These are phyloP conservation scores for Xylaria sp. DNA, from an alignment of 2,329 filamentous ascomycete genomes.

Conservation along the genomic window DNA sequence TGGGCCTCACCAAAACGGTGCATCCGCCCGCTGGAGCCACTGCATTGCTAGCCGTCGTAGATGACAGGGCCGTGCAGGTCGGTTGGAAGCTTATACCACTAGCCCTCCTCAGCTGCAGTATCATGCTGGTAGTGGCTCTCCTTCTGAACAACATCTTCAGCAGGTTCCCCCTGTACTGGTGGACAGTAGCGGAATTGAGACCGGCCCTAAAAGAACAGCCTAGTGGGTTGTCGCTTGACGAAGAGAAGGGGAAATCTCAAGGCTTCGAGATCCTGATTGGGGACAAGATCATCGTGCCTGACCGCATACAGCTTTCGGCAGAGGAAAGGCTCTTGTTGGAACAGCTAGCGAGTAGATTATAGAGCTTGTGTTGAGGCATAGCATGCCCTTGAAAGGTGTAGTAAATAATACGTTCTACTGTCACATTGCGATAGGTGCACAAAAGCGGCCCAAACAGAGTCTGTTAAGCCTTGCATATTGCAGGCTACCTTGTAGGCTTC, in stretches of 20 bases:
- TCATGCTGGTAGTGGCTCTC: slow-evolving; percentile 69
- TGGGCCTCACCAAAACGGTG: slow-evolving; percentile 73
- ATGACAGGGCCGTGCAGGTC: slow-evolving; percentile 57
- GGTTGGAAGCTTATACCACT: slow-evolving; percentile 74
- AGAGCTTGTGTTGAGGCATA: no score
- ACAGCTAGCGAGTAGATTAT: slow-evolving; percentile 22
- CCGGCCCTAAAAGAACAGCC: neutral
- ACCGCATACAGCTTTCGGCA: slow-evolving; percentile 15
- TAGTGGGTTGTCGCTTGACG: slow-evolving; percentile 8
- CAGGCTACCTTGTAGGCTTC: no score
- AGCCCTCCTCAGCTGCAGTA: slow-evolving; percentile 61
- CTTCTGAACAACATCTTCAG: slow-evolving; percentile 73
- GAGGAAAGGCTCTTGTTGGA: slow-evolving; percentile 29
- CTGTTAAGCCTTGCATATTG: no score
- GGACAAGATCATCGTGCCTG: slow-evolving; percentile 19
- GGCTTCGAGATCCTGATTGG: slow-evolving; percentile 17
- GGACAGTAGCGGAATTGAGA: slow-evolving; percentile 53
- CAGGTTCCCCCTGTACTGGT: slow-evolving; percentile 74
- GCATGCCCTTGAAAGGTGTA: no score
- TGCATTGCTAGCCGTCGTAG: slow-evolving; percentile 69
- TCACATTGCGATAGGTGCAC: no score
- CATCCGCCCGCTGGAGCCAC: slow-evolving; percentile 79
- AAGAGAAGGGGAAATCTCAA: slow-evolving; percentile 12
- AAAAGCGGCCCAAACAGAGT: no score
- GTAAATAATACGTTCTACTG: no score